These are phyloP conservation scores for Diaporthe batatas DNA, from an alignment of 2,329 filamentous ascomycete genomes.

Conservation along the genomic window DNA sequence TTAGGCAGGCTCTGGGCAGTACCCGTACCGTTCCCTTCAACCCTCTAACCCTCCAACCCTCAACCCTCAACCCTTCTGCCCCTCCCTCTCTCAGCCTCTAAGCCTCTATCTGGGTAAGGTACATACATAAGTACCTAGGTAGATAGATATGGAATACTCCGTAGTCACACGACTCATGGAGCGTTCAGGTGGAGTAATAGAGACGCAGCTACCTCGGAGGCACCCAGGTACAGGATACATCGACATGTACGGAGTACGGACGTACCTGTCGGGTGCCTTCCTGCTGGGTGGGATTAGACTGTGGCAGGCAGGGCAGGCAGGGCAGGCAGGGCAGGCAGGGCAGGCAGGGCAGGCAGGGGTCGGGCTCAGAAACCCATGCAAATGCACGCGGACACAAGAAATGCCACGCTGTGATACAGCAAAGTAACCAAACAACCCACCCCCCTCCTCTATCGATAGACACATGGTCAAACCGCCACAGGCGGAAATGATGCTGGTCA, in stretches of 20 bases:
- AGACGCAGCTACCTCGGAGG: not conserved
- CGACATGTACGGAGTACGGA: too few species aligned
- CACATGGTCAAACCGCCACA: not conserved
- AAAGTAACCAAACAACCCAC: too few species aligned
- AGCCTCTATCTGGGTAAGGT: too few species aligned
- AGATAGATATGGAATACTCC: too few species aligned
- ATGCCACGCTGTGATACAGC: not conserved
- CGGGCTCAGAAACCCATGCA: not conserved
- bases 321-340: not conserved
- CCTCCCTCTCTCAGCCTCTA: too few species aligned
- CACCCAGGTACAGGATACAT: too few species aligned
- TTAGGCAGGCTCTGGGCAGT: too few species aligned
- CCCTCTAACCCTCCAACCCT: not conserved
- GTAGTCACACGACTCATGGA: too few species aligned
- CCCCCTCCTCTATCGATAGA: too few species aligned
- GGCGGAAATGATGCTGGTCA: conserved; percentile 5
- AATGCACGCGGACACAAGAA: too few species aligned
- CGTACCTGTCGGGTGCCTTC: not conserved
- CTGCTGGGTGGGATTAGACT: not conserved
- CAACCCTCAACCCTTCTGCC: not conserved
- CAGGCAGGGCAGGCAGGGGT: not conserved
- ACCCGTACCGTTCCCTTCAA: not conserved
- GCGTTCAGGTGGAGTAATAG: too few species aligned
- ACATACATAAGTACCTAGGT: too few species aligned
- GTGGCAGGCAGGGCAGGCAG: not conserved